Evolutionary conservation across 176 grass and related monocot species (phyloP), one percentile per base, ranked within the genome.

Genomic region (Hsuehochloa calcarea): DNA sequence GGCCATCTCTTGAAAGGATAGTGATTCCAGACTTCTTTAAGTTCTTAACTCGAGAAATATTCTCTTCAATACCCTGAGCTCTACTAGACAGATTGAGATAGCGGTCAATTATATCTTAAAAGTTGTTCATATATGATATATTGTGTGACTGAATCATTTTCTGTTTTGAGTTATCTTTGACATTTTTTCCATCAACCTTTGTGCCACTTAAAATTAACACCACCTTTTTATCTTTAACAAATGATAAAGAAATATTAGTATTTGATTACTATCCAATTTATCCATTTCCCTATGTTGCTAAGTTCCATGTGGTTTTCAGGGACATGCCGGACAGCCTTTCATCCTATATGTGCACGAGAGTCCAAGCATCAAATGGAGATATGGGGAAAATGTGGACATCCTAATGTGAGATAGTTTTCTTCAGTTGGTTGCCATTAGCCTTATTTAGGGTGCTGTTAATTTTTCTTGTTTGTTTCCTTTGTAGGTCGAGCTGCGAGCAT

Each of bases 341-440:
- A 99, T 88, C 96, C 96, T 81, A 90, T 96, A 80, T 99, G 96
- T 75, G 96, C 96, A 49, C 93, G 96, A 86, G 96, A 92, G 47
- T 91, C 90, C 22, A 96, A 94, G 52, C 90, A 96, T 89, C 93
- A 94, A 84, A 94, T 99, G 96, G 96, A 99, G 88, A 99, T 99
- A 77, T 99, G 93, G 96, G 96, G 93, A 68, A 99, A 94, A 76
- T 96, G 23, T 82, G 89, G 90, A 78, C 81, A 88, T 86, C 81
- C 92, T 91, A 99, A 85, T 84, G 96, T 98, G 76, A 94, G 89
- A 72, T n/a, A 47, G 80, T 71, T 84, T 73, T 58, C 58, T 88
- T 77, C 63, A 73, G 49, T 43, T 44, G 22, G 17, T 65, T 75
- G 46, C 25, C 44, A 58, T 77, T 82, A 83, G 25, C 59, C 66